Evolutionary conservation across 176 grass and related monocot genomes (phyloP), one percentile per base, ranked within the genome.

Genomic region (Bothriochloa decipiens): DNA sequence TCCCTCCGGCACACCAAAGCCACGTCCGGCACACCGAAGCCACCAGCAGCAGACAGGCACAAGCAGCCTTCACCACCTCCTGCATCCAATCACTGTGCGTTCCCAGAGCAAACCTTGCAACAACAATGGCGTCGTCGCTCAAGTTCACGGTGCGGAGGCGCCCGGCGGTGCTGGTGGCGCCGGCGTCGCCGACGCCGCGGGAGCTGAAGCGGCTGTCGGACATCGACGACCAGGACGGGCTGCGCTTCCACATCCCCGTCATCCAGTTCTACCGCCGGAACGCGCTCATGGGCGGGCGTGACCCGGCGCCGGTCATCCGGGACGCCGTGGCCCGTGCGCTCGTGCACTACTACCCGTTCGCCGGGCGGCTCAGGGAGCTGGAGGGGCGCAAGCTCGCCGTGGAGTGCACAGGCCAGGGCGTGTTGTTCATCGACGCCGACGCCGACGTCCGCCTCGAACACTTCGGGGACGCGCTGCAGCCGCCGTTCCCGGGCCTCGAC

Each of bases 191-290:
- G 43, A 96, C 94, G 15, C 94, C 94, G 1, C 23, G 64, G 0
- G 94, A 91, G 81, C 80, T 96, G 84, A 96, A 96, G 89, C 89
- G 86, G 28, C 91, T 96, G 0, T 96, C 94, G 4, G 91, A 96
- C 88, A 93, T 96, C 87, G 94, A 96, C 74, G 94, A 96, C 88
- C 94, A 96, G 82, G 94, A 96, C 74, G 91, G 91, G 0, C 83
- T 96, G 50, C 91, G 94, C 10, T 96, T 96, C 86, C 94, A 96
- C 72, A 86, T 96, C 77, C 94, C 94, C 12, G 81, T 89, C 49
- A 93, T 96, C 81, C 94, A 96, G 81, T 93, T 96, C 86, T 96
- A 96, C 89, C 91, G 86, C 11, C 78, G 79, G 11, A 39, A 35
- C 45, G 68, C 84, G 47, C 49, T 28, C 28, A 69, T 82, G 91